Conservation (phyloP, 177 flowering plant species). For the Telopea speciosissima region DNA sequence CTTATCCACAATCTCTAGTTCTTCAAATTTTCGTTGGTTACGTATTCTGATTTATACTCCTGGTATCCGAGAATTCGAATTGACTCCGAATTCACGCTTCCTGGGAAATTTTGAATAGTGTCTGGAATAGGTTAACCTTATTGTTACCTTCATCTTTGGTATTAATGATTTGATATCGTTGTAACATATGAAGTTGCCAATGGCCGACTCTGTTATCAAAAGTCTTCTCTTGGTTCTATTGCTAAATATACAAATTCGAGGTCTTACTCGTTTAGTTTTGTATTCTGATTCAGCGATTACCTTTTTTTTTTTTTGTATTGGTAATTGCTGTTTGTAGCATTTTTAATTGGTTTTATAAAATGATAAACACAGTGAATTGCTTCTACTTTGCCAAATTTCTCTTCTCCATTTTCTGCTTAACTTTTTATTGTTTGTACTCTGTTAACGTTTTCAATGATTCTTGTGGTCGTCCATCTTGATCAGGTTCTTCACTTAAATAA, state of each 20-base stretch:
- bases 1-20: too few species aligned
- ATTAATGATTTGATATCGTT: too few species aligned
- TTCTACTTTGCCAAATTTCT: neutral
- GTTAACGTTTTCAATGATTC: neutral
- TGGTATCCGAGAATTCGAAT: neutral
- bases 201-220: neutral
- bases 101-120: neutral
- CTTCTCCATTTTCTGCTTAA: neutral
- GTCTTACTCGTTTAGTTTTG: too few species aligned
- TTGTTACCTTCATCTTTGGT: neutral
- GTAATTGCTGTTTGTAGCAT: neutral
- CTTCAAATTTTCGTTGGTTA: neutral
- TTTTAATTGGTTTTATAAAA: neutral
- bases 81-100: too few species aligned
- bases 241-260: too few species aligned
- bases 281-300: too few species aligned
- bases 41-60: neutral
- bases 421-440: too few species aligned
- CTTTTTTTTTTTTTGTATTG: too few species aligned
- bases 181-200: neutral
- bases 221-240: too few species aligned
- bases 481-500: slow-evolving; percentile 6
- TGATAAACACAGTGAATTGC: neutral
- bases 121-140: too few species aligned
- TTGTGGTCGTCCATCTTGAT: neutral